These are phyloP conservation scores for Lactarius sanguifluus DNA, from an alignment of 768 basidiomycete species.

Conservation along the genomic window DNA sequence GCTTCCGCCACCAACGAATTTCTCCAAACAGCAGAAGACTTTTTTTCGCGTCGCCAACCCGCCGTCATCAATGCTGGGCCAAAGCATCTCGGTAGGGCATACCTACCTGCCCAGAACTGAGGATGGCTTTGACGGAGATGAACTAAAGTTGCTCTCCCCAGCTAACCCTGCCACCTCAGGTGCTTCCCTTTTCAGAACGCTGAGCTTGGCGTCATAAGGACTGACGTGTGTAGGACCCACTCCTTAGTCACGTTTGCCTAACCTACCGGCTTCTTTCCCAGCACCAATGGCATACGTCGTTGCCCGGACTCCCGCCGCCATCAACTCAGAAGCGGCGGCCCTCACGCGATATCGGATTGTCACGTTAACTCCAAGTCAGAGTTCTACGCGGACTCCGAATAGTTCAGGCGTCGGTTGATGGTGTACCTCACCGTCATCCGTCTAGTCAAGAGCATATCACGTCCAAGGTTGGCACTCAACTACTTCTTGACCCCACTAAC, in stretches of 20 bases:
- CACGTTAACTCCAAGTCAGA: not conserved
- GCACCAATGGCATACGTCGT: slow-evolving; percentile 31
- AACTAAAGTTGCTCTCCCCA: slow-evolving; percentile 74
- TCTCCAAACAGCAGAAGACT: slow-evolving; percentile 76
- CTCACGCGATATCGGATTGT: slow-evolving; percentile 41
- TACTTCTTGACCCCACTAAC: too few relatives aligned
- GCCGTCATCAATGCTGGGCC: slow-evolving; percentile 78
- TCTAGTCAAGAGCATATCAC: too few relatives aligned
- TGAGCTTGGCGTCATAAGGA: not conserved
- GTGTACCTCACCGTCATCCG: too few relatives aligned
- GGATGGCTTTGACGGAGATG: slow-evolving; percentile 41
- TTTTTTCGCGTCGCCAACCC: slow-evolving; percentile 74
- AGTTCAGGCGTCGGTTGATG: slow-evolving; percentile 73
- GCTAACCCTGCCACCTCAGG: slow-evolving; percentile 40
- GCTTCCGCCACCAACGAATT: slow-evolving; percentile 77
- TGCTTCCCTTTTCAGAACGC: not conserved
- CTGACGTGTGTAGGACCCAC: not conserved
- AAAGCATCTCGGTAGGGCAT: slow-evolving; percentile 46
- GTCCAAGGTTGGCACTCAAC: too few relatives aligned
- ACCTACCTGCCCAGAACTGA: not conserved
- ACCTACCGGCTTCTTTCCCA: not conserved
- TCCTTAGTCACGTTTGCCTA: not conserved
- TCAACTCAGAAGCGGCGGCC: slow-evolving; percentile 32
- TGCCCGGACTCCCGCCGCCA: not conserved
- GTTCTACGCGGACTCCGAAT: not conserved